phyloP scores from a whole-genome alignment of 441 rosid species.

The Adansonia madagascariensis region DNA sequence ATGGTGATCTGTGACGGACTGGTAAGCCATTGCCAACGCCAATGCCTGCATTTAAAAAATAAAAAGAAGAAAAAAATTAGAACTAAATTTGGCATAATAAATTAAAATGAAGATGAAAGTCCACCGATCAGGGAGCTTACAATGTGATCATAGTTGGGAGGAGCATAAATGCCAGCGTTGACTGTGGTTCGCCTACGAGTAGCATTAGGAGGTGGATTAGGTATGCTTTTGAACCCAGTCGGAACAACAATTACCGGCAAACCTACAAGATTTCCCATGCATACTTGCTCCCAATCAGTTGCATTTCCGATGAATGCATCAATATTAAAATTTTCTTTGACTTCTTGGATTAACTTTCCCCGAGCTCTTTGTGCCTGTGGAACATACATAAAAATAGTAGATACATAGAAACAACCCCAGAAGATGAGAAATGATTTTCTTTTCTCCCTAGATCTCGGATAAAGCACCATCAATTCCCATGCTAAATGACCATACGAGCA shows the following conservation, averaged over 20 bases:
- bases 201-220: slow-evolving; percentile 52
- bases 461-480: not conserved
- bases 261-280: slow-evolving; percentile 90
- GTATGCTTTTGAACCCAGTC: slow-evolving; percentile 56
- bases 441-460: not conserved
- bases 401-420: not conserved
- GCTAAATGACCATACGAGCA: not conserved
- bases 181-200: slow-evolving; percentile 61
- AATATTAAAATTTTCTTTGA: slow-evolving; percentile 63
- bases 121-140: slow-evolving; percentile 43
- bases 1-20: slow-evolving; percentile 71
- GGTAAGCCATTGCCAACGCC: slow-evolving; percentile 92
- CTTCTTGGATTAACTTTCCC: slow-evolving; percentile 69
- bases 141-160: slow-evolving; percentile 74
- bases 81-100: not conserved
- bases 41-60: slow-evolving; percentile 54
- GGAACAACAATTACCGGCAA: slow-evolving; percentile 76
- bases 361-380: slow-evolving; percentile 83
- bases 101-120: not conserved
- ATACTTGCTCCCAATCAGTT: slow-evolving; percentile 88
- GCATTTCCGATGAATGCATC: slow-evolving; percentile 88
- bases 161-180: slow-evolving; percentile 79
- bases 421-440: not conserved
- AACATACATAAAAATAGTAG: slow-evolving; percentile 11
- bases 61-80: not conserved